phyloP scores from a whole-genome alignment of 2,329 filamentous ascomycete genomes.

The Pezicula radicicola region DNA sequence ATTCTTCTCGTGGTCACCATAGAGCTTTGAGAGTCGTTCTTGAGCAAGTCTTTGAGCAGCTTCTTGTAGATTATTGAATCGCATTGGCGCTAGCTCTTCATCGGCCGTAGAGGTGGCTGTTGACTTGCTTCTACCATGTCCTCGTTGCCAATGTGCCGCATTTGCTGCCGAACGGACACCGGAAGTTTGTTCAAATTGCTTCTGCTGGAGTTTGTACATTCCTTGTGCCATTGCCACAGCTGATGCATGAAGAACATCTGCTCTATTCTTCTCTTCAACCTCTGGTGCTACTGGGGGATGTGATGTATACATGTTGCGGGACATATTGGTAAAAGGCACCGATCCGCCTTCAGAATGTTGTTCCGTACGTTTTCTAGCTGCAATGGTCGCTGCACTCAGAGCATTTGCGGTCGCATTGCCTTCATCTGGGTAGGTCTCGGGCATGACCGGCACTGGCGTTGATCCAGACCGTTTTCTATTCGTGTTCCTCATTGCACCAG shows the following conservation, averaged over 20 bases:
- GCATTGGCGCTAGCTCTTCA: conserved; percentile 45
- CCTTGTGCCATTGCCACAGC: conserved; percentile 86
- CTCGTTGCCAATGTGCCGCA: conserved; percentile 26
- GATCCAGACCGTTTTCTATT: conserved; percentile 59
- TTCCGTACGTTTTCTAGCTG: conserved; percentile 28
- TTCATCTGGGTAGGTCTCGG: conserved; percentile 51
- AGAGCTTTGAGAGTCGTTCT: conserved; percentile 76
- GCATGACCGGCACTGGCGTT: conserved; percentile 38
- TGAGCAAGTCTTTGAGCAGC: conserved; percentile 83
- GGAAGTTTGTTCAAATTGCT: conserved; percentile 34
- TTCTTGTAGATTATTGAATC: conserved; percentile 69
- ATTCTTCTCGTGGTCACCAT: conserved; percentile 63
- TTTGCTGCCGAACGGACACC: conserved; percentile 24
- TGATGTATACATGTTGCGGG: conserved; percentile 74
- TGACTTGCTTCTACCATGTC: too few species aligned
- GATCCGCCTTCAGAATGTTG: conserved; percentile 54
- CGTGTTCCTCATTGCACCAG: conserved; percentile 63
- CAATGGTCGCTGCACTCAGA: conserved; percentile 68
- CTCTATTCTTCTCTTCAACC: conserved; percentile 68
- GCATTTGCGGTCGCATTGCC: conserved; percentile 64
- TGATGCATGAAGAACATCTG: conserved; percentile 74
- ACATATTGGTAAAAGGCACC: conserved; percentile 63
- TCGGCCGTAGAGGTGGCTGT: conserved; percentile 28
- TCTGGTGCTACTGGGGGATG: conserved; percentile 70
- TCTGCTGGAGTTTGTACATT: conserved; percentile 74